Percentiles rank a stretch among this genome's conserved stretches.
These are phyloP conservation scores for Emergomyces orientalis DNA, from an alignment of 2,329 filamentous ascomycete species.

Conservation along the genomic window DNA sequence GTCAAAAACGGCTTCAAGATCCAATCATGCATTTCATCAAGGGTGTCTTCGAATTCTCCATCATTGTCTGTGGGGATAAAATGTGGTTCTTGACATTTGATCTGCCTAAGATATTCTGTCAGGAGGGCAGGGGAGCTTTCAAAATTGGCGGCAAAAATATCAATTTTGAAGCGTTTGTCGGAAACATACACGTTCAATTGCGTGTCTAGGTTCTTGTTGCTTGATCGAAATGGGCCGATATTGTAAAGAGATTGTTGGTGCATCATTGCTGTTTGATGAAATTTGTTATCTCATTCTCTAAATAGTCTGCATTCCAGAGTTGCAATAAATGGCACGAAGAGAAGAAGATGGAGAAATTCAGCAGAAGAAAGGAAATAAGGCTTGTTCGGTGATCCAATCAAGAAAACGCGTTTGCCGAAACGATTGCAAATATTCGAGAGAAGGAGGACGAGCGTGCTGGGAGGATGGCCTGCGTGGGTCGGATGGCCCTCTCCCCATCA, in stretches of 20 bases:
- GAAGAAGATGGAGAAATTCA: too few species aligned
- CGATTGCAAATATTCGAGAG: not conserved
- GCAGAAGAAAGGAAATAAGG: too few species aligned
- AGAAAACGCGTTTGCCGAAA: not conserved
- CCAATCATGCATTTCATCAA: constrained; percentile 14
- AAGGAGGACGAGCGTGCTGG: not conserved
- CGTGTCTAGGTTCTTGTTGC: constrained; percentile 11
- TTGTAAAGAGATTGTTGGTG: constrained; percentile 8
- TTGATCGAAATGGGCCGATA: constrained; percentile 13
- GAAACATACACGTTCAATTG: constrained; percentile 15
- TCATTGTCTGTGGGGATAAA: constrained; percentile 12
- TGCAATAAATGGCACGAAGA: too few species aligned
- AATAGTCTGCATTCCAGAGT: too few species aligned
- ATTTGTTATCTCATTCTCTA: too few species aligned
- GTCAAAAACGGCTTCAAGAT: constrained; percentile 13
- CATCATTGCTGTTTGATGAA: too few species aligned
- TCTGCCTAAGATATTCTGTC: constrained; percentile 13
- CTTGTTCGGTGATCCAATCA: not conserved
- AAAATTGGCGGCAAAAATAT: constrained; percentile 11
- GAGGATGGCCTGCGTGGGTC: not conserved
- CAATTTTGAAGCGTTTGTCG: constrained; percentile 14
- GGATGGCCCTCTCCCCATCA: too few species aligned
- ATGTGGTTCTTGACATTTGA: constrained; percentile 13
- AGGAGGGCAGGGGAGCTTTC: constrained; percentile 12
- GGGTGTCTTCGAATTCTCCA: constrained; percentile 13